A percentile compares a stretch with the other conserved stretches of the same genome.
phyloP scores from a whole-genome alignment of 176 grass and related monocot genomes.

The Triticum dicoccoides region DNA sequence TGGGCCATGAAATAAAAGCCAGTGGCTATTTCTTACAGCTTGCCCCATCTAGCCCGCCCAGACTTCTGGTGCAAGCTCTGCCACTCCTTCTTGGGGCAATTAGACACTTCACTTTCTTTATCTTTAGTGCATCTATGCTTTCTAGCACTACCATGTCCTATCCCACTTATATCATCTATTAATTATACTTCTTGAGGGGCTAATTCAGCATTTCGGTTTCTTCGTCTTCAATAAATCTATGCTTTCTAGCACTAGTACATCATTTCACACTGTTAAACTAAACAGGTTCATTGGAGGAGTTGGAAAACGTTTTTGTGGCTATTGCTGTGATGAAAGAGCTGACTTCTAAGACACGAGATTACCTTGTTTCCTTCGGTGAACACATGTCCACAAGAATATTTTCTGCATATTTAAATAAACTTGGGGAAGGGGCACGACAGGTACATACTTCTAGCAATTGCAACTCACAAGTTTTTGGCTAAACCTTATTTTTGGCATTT shows the following conservation, averaged over 20 bases:
- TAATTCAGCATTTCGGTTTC: too few species aligned
- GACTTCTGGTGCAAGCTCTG: too few species aligned
- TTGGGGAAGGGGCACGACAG: slow-evolving; percentile 68
- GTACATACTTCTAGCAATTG: slow-evolving; percentile 27
- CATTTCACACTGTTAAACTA: slow-evolving; percentile 4
- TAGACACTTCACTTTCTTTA: too few species aligned
- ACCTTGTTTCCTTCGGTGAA: slow-evolving; percentile 83
- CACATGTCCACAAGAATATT: slow-evolving; percentile 91
- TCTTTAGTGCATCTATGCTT: too few species aligned
- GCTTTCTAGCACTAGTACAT: not conserved
- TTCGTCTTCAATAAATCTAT: not conserved
- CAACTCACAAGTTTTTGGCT: not conserved
- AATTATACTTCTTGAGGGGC: too few species aligned
- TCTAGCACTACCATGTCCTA: too few species aligned
- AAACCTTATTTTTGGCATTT: not conserved
- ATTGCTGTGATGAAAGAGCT: slow-evolving; percentile 85
- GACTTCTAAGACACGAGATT: slow-evolving; percentile 67
- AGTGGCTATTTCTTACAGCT: too few species aligned
- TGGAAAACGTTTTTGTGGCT: slow-evolving; percentile 76
- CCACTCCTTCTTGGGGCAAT: too few species aligned
- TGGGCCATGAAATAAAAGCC: too few species aligned
- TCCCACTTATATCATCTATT: too few species aligned
- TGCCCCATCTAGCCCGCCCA: too few species aligned
- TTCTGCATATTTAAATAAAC: slow-evolving; percentile 76
- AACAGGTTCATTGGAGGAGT: slow-evolving; percentile 61